Conservation (phyloP, 768 basidiomycete genomes). For the Podaxis sp. region DNA sequence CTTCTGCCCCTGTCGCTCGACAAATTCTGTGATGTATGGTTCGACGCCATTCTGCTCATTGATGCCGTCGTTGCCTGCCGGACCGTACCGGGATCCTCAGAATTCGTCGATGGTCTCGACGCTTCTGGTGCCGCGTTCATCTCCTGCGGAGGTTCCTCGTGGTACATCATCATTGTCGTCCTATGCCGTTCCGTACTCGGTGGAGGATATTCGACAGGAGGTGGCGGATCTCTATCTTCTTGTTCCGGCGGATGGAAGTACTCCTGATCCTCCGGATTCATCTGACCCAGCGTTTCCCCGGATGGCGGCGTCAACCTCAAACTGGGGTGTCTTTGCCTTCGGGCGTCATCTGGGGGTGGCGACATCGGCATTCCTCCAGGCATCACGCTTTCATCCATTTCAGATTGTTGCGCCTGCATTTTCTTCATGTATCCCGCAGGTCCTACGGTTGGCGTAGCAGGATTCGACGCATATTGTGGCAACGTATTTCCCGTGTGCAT, state of each 20-base stretch:
- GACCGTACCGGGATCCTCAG: not conserved
- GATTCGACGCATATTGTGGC: slow-evolving; percentile 7
- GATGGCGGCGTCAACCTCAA: slow-evolving; percentile 8
- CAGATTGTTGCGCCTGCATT: not conserved
- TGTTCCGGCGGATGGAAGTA: slow-evolving; percentile 2
- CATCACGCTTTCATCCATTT: not conserved
- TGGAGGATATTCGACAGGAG: slow-evolving; percentile 2
- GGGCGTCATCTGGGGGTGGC: not conserved
- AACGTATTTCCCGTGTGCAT: slow-evolving; percentile 2
- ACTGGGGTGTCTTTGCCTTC: slow-evolving; percentile 2
- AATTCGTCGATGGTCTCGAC: not conserved
- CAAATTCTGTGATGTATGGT: not conserved
- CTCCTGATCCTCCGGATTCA: not conserved
- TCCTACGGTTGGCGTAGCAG: slow-evolving; percentile 7
- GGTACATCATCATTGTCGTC: slow-evolving; percentile 11
- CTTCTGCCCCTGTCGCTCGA: not conserved
- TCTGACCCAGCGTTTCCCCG: slow-evolving; percentile 6
- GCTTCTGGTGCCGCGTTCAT: not conserved
- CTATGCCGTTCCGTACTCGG: slow-evolving; percentile 2
- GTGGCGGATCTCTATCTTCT: not conserved
- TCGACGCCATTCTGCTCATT: not conserved
- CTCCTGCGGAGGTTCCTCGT: not conserved
- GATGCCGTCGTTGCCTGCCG: not conserved
- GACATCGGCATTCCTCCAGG: slow-evolving; percentile 4
- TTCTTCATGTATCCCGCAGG: not conserved